phyloP scores from a whole-genome alignment of 768 basidiomycete genomes.

The Termitomyces sp. region DNA sequence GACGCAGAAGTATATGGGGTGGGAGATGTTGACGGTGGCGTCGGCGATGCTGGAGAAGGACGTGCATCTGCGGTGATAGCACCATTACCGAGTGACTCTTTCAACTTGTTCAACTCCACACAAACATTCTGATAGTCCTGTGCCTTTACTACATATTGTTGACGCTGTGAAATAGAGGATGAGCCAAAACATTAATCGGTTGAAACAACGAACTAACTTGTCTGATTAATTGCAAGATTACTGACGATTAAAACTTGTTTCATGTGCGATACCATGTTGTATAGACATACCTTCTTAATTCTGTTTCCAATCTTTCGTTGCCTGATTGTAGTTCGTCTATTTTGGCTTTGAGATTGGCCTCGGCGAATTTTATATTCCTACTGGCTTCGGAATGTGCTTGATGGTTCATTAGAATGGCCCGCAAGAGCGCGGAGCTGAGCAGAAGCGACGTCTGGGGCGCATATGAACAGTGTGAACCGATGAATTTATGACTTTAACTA shows the following conservation, averaged over 20 bases:
- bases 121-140: slow-evolving; percentile 68
- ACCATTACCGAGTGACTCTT: slow-evolving; percentile 28
- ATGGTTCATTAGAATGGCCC: slow-evolving; percentile 81
- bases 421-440: slow-evolving; percentile 72
- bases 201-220: slow-evolving; percentile 43
- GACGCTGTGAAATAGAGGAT: slow-evolving; percentile 35
- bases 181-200: slow-evolving; percentile 4
- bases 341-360: slow-evolving; percentile 56
- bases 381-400: slow-evolving; percentile 73
- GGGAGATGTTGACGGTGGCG: slow-evolving; percentile 33
- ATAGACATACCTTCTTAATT: slow-evolving; percentile 61
- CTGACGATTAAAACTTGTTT: slow-evolving; percentile 14
- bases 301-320: slow-evolving; percentile 58
- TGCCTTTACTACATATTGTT: slow-evolving; percentile 58
- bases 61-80: slow-evolving; percentile 27
- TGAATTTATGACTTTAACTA: slow-evolving; percentile 21
- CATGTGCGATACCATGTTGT: slow-evolving; percentile 7
- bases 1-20: slow-evolving; percentile 25
- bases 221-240: slow-evolving; percentile 31
- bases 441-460: slow-evolving; percentile 45
- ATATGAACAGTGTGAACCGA: background rate
- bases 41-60: slow-evolving; percentile 26
- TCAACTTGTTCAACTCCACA: slow-evolving; percentile 56
- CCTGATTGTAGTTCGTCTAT: slow-evolving; percentile 59
- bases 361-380: slow-evolving; percentile 58